These are phyloP conservation scores for Arthrinium phaeospermum DNA, from an alignment of 2,329 filamentous ascomycete species.

Conservation along the genomic window DNA sequence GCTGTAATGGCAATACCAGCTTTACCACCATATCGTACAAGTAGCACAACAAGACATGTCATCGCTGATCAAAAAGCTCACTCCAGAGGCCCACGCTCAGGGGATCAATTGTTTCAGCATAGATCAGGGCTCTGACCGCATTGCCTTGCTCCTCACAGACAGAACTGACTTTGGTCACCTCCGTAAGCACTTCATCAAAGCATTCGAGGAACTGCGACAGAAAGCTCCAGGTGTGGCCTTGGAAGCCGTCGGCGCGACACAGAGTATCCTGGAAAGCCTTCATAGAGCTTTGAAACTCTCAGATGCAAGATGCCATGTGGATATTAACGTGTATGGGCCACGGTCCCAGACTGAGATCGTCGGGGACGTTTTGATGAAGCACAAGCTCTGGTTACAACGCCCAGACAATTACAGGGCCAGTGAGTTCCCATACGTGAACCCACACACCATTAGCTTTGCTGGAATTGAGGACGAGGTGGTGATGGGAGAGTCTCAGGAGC, in stretches of 20 bases:
- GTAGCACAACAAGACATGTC: background rate
- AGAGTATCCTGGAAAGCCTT: background rate
- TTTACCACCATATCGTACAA: background rate
- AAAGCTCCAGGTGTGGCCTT: background rate
- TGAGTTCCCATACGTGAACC: slow-evolving; percentile 37
- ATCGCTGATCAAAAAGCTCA: background rate
- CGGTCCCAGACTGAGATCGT: slow-evolving; percentile 26
- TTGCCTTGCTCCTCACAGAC: background rate
- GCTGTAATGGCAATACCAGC: background rate
- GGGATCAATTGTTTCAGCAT: background rate
- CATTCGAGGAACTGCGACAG: background rate
- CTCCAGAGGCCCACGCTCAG: background rate
- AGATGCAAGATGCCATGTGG: slow-evolving; percentile 26
- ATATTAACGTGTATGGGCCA: slow-evolving; percentile 46
- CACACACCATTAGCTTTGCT: slow-evolving; percentile 36
- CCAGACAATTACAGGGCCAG: slow-evolving; percentile 32
- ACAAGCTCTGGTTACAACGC: slow-evolving; percentile 43
- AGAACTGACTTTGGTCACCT: background rate
- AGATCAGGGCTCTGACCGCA: background rate
- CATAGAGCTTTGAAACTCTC: background rate
- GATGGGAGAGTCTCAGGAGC: too few species aligned
- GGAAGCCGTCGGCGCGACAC: background rate
- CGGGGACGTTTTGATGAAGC: slow-evolving; percentile 36
- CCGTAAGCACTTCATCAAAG: background rate
- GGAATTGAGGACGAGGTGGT: background rate